phyloP scores from a whole-genome alignment of 139 green algal species.

The Coelastrella sp. region DNA sequence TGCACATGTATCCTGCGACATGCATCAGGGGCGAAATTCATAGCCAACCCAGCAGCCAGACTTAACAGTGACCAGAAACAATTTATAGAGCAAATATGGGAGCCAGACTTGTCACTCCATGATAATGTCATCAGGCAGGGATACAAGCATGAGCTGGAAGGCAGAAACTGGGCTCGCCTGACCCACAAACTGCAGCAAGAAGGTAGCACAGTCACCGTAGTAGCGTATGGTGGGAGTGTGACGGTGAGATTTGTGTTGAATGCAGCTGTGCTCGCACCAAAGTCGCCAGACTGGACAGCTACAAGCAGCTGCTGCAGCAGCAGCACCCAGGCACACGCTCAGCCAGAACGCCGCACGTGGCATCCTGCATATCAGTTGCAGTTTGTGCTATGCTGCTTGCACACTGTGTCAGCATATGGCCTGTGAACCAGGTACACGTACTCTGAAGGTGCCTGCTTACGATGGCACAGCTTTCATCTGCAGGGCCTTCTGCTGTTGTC shows the following conservation, averaged over 20 bases:
- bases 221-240: conserved; percentile 30
- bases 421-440: too few relatives aligned
- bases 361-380: too few relatives aligned
- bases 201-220: conserved; percentile 24
- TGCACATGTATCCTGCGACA: neutral
- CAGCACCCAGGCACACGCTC: too few relatives aligned
- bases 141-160: conserved; percentile 28
- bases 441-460: too few relatives aligned
- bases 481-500: too few relatives aligned
- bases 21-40: neutral
- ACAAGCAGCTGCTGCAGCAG: neutral
- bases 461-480: too few relatives aligned
- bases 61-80: neutral
- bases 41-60: conserved; percentile 10
- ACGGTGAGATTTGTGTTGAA: neutral
- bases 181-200: conserved; percentile 21
- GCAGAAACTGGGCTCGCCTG: conserved; percentile 38
- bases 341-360: too few relatives aligned
- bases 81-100: conserved; percentile 5
- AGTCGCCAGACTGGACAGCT: neutral
- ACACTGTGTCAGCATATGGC: too few relatives aligned
- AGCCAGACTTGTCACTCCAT: neutral
- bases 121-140: conserved; percentile 18
- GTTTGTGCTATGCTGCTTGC: too few relatives aligned
- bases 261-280: neutral